A percentile compares a stretch with the other conserved stretches of the same genome.
These are phyloP conservation scores for Wickerhamomyces tratensis DNA, from an alignment of 805 yeast genomes.

Conservation along the genomic window DNA sequence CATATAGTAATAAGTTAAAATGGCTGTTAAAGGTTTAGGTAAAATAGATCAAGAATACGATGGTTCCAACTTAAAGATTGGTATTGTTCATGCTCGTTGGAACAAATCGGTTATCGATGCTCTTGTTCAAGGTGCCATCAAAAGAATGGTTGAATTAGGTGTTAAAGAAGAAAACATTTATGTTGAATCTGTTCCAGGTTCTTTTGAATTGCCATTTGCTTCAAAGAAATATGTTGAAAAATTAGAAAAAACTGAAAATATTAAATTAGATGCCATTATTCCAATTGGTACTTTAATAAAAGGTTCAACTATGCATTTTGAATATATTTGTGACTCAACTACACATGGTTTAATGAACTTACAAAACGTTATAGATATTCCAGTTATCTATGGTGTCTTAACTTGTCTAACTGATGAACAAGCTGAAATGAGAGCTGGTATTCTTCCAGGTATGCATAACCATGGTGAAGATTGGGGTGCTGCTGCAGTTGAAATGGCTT, in stretches of 20 bases:
- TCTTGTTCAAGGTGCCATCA: constrained; percentile 68
- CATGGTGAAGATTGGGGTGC: constrained; percentile 99
- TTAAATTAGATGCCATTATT: constrained; percentile 72
- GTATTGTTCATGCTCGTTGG: constrained; percentile 96
- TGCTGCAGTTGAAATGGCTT: constrained; percentile 94
- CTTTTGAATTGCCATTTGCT: constrained; percentile 88
- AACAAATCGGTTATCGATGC: constrained; percentile 68
- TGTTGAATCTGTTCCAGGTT: constrained; percentile 87
- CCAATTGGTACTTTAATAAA: constrained; percentile 93
- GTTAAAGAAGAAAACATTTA: constrained; percentile 71
- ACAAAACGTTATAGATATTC: constrained; percentile 59
- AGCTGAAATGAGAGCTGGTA: constrained; percentile 88
- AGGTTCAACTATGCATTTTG: constrained; percentile 97
- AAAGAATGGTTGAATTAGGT: constrained; percentile 49
- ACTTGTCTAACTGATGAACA: constrained; percentile 93
- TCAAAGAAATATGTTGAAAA: constrained; percentile 41
- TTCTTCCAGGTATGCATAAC: constrained; percentile 75
- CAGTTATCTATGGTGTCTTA: constrained; percentile 88
- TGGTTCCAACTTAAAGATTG: constrained; percentile 62
- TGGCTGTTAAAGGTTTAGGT: constrained; percentile 83
- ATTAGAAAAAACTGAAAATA: constrained; percentile 26
- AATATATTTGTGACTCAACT: constrained; percentile 88
- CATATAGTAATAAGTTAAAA: constrained; percentile 14
- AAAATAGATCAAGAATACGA: constrained; percentile 57
- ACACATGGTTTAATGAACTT: constrained; percentile 78